phyloP scores from a whole-genome alignment of 176 grass and related monocot species.

The Aegilops longissima region DNA sequence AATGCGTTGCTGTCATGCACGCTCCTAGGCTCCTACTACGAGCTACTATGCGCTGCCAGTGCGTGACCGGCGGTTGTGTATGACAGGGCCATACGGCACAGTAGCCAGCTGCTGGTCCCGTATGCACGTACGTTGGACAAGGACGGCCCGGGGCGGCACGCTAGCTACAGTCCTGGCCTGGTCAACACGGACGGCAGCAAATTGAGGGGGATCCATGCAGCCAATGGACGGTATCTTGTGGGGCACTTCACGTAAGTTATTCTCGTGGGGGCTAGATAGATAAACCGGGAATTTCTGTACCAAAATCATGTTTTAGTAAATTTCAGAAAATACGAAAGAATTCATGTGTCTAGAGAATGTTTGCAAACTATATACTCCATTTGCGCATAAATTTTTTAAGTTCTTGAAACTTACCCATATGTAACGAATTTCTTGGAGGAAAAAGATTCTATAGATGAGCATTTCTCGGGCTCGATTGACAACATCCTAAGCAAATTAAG shows the following conservation, averaged over 20 bases:
- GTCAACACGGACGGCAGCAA: constrained; percentile 18
- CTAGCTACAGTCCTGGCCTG: background rate
- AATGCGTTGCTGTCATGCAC: background rate
- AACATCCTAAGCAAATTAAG: too few species aligned
- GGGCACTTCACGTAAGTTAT: constrained; percentile 23
- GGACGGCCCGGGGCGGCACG: background rate
- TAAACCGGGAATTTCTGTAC: background rate
- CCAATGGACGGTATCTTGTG: constrained; percentile 27
- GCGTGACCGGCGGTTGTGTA: background rate
- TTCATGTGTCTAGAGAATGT: too few species aligned
- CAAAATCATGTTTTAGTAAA: too few species aligned
- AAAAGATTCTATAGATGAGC: too few species aligned
- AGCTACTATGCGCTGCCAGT: background rate
- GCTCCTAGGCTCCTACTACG: background rate
- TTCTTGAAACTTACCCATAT: too few species aligned
- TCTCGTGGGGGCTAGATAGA: constrained; percentile 24
- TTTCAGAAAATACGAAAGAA: too few species aligned
- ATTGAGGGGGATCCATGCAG: background rate
- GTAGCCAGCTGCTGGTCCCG: background rate
- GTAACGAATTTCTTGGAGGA: too few species aligned
- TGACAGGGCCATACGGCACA: background rate
- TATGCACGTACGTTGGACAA: background rate
- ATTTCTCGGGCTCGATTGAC: too few species aligned
- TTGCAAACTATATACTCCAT: too few species aligned
- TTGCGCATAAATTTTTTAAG: too few species aligned